Percentiles rank a stretch among this genome's conserved stretches.
Evolutionary conservation across 192 early-diverging fungal species (phyloP).

Genomic region (Coemansia sp.): DNA sequence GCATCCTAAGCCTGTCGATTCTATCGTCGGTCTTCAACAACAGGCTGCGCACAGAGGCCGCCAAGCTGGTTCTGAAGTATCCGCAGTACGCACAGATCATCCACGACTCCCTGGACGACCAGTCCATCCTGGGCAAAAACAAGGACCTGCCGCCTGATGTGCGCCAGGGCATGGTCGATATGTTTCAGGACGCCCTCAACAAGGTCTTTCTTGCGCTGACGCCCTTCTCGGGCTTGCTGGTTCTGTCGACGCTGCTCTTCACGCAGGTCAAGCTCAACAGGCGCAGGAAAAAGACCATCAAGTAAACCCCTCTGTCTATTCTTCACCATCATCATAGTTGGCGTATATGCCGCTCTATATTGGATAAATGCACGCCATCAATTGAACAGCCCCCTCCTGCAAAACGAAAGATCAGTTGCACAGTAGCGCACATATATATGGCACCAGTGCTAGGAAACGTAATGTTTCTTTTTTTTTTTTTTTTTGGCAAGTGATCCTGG

Average conservation of each 20-base stretch:
- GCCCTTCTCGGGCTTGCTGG: slow-evolving; percentile 56
- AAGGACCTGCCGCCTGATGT: slow-evolving; percentile 42
- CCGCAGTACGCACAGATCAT: slow-evolving; percentile 51
- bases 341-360: no score
- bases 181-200: slow-evolving; percentile 59
- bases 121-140: slow-evolving; percentile 33
- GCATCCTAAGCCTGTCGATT: slow-evolving; percentile 61
- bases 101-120: slow-evolving; percentile 52
- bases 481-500: no score
- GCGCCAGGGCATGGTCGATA: slow-evolving; percentile 39
- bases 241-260: slow-evolving; percentile 44
- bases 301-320: slow-evolving; percentile 9
- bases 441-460: no score
- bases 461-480: no score
- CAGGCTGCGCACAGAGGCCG: slow-evolving; percentile 40
- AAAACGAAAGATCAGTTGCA: neutral
- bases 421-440: slow-evolving; percentile 8
- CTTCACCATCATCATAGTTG: neutral
- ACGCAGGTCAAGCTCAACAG: slow-evolving; percentile 31
- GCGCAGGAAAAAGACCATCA: slow-evolving; percentile 39
- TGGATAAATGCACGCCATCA: slow-evolving; percentile 1
- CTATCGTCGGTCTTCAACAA: slow-evolving; percentile 65
- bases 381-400: no score
- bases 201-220: slow-evolving; percentile 57
- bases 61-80: slow-evolving; percentile 22